Base-by-base conservation (phyloP, 2,329 filamentous ascomycete genomes). In the Aspergillus brasiliensis region DNA sequence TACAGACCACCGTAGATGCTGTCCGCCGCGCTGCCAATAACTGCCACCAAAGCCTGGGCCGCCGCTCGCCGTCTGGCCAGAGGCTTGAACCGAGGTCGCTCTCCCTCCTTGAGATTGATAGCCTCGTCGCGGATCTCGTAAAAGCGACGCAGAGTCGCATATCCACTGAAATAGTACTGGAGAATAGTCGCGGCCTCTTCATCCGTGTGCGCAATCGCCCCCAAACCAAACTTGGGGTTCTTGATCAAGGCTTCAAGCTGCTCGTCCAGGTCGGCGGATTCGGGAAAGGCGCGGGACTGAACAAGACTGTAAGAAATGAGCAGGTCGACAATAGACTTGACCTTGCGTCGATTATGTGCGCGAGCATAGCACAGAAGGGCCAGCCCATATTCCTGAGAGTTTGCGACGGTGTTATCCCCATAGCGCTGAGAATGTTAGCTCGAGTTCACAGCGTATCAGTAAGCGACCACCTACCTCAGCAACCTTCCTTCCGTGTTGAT, bases 1-100 rank as follows among this genome's bases (percentile, higher is more conserved):
- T 92, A 96, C 2, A 97, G 81, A 1, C 94, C 94, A 57, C 94
- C 94, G 59, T 91, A 90, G 68, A 98, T 96, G 72, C 91, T 94
- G 74, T 97, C 92, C 59, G 91, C 90, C 2, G 94, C 89, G 71
- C 91, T 95, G 56, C 88, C 86, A 67, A 97, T 90, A 60, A 96
- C 89, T n/a, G 91, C 89, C 46, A 91, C 82, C 52, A 98, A 81
- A 1, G 91, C 89, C 46, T 85, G 82, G 0, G 89, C 91, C 5
- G 93, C 88, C 65, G 89, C 86, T 57, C 86, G 85, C 65, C 88
- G 90, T 19, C 88, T 81, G 11, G 84, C 81, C 21, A 88, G 78
- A 0, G 87, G 83, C 59, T 80, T 77, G 61, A 83, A 77, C 21
- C 73, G 76, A 5, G 80, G 76, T 51, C 76, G 79, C 56, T 75